Evolutionary conservation across 2,329 filamentous ascomycete genomes (phyloP).

Genomic region (Endocalyx cinctus): DNA sequence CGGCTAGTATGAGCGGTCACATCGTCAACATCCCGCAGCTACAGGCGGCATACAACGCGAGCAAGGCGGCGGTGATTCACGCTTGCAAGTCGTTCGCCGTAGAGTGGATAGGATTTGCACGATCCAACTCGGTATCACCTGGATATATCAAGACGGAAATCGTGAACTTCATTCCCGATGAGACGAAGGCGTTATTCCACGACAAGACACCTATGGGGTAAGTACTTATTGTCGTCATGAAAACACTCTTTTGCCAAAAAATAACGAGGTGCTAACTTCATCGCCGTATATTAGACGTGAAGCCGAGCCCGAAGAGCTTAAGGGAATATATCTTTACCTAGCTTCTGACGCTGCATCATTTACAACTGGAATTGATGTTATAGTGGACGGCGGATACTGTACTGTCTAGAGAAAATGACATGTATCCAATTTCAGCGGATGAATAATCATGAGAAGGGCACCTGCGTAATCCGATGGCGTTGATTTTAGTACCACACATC

Average conservation of each 20-base stretch:
- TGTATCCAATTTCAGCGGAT: too few species aligned
- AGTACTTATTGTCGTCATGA: slow-evolving; percentile 21
- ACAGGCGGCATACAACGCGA: slow-evolving; percentile 69
- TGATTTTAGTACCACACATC: too few species aligned
- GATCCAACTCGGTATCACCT: slow-evolving; percentile 68
- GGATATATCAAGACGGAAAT: slow-evolving; percentile 75
- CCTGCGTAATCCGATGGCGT: too few species aligned
- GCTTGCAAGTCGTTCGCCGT: slow-evolving; percentile 63
- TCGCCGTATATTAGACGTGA: slow-evolving; percentile 47
- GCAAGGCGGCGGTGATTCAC: slow-evolving; percentile 61
- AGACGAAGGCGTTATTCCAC: slow-evolving; percentile 69
- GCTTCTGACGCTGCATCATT: slow-evolving; percentile 79
- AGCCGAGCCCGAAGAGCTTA: slow-evolving; percentile 68
- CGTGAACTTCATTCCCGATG: slow-evolving; percentile 57
- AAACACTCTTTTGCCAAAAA: too few species aligned
- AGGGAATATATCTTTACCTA: slow-evolving; percentile 78
- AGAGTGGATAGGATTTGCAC: slow-evolving; percentile 72
- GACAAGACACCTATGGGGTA: slow-evolving; percentile 75
- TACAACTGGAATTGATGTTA: slow-evolving; percentile 69
- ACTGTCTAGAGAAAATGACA: slow-evolving; percentile 33
- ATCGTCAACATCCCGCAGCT: slow-evolving; percentile 74
- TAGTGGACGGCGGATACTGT: slow-evolving; percentile 72
- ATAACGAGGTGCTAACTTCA: too few species aligned
- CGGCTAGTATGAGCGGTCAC: slow-evolving; percentile 73
- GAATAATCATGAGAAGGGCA: too few species aligned